Evolutionary conservation across 257 asterid genomes (phyloP).

Genomic region (Fraxinus americana): DNA sequence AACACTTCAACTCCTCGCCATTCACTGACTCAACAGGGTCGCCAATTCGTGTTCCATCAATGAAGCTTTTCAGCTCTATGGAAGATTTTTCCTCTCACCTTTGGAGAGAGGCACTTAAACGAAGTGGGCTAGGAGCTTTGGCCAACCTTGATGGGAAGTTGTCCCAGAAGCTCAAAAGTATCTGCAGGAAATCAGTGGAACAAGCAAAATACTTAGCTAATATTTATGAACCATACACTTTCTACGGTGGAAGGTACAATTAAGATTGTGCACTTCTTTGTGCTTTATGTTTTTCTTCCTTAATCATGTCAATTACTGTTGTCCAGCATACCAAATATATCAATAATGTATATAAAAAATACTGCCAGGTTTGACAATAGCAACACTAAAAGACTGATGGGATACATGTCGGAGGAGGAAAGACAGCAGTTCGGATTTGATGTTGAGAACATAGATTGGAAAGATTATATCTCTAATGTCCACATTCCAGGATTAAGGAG

Average conservation of each 20-base stretch:
- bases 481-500: conserved; percentile 94
- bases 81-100: conserved; percentile 84
- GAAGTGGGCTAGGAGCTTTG: conserved; percentile 54
- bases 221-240: conserved; percentile 84
- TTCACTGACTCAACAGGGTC: conserved; percentile 70
- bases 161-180: conserved; percentile 57
- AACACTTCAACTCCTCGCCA: conserved; percentile 72
- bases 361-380: conserved; percentile 86
- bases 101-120: conserved; percentile 64
- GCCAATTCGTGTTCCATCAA: conserved; percentile 67
- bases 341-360: conserved; percentile 11
- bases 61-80: conserved; percentile 84
- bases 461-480: conserved; percentile 75
- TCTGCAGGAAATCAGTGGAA: conserved; percentile 83
- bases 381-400: conserved; percentile 74
- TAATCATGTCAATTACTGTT: background rate
- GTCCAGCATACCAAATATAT: background rate
- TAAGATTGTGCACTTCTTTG: background rate
- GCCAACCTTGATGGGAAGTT: conserved; percentile 53
- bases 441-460: conserved; percentile 88
- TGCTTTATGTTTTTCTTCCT: background rate
- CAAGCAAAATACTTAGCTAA: conserved; percentile 83
- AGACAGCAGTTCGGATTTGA: conserved; percentile 71
- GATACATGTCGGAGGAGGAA: conserved; percentile 75
- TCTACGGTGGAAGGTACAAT: conserved; percentile 84